Percentiles rank a stretch among this genome's conserved stretches.
Conservation (phyloP, 2,329 filamentous ascomycete genomes). For the Cordyceps javanica region DNA sequence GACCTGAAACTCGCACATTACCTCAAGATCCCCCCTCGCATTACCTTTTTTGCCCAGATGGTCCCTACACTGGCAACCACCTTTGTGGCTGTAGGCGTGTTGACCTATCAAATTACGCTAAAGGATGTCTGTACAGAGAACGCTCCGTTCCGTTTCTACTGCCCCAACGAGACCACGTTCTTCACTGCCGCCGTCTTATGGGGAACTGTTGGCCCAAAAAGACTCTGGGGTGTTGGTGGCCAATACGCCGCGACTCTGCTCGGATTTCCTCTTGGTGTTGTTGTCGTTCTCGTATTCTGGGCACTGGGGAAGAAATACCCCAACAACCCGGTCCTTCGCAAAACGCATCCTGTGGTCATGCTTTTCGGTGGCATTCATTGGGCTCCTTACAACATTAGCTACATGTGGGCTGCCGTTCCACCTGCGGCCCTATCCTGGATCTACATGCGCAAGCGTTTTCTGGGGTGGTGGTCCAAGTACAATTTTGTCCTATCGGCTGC, state of each 20-base stretch:
- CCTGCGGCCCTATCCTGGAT: slow-evolving; percentile 43
- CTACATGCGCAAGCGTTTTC: slow-evolving; percentile 37
- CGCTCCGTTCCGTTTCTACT: slow-evolving; percentile 30
- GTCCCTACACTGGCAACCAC: slow-evolving; percentile 40
- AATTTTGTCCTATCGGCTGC: slow-evolving; percentile 37
- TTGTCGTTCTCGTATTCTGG: slow-evolving; percentile 31
- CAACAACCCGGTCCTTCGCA: slow-evolving; percentile 26
- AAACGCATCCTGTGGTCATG: slow-evolving; percentile 37
- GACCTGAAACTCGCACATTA: slow-evolving; percentile 48
- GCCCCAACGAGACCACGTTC: slow-evolving; percentile 32
- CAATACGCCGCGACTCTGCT: slow-evolving; percentile 32
- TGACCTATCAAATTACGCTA: slow-evolving; percentile 33
- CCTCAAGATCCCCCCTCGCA: slow-evolving; percentile 42
- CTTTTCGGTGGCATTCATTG: slow-evolving; percentile 33
- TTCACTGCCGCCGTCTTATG: slow-evolving; percentile 37
- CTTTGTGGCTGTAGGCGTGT: slow-evolving; percentile 37
- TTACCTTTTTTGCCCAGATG: slow-evolving; percentile 42
- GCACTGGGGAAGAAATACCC: slow-evolving; percentile 28
- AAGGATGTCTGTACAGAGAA: slow-evolving; percentile 30
- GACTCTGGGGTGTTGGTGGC: slow-evolving; percentile 31
- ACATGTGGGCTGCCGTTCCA: slow-evolving; percentile 41
- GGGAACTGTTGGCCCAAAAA: slow-evolving; percentile 44
- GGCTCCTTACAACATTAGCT: slow-evolving; percentile 41
- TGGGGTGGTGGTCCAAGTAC: slow-evolving; percentile 42
- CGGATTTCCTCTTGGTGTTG: slow-evolving; percentile 34